A percentile compares a stretch with the other conserved stretches of the same genome.
Conservation (phyloP, 129 eudicot species). For the Logfia minima region DNA sequence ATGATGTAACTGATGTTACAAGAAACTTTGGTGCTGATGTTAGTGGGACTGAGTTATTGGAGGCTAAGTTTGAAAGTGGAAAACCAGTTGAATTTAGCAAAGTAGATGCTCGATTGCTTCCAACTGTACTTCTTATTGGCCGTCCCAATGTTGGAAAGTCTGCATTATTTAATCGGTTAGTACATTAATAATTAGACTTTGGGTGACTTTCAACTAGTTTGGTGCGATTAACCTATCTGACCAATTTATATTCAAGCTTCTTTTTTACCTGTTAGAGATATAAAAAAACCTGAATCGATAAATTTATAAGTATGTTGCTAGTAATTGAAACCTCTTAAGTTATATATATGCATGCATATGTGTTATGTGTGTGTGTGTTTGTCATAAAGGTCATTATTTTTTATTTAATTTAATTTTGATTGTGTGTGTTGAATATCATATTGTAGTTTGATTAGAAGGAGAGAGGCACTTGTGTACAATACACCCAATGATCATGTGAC, state of each 20-base stretch:
- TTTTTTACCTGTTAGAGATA: background rate
- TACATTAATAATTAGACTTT: background rate
- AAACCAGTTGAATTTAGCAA: conserved; percentile 66
- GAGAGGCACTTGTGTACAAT: conserved; percentile 97
- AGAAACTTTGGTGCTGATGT: conserved; percentile 29
- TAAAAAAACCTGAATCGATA: no score
- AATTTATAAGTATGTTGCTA: background rate
- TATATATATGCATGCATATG: background rate
- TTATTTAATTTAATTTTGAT: background rate
- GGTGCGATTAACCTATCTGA: background rate
- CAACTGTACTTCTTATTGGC: conserved; percentile 81
- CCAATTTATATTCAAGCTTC: background rate
- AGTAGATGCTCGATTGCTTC: conserved; percentile 70
- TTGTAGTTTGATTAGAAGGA: conserved; percentile 78
- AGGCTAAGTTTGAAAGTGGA: conserved; percentile 30
- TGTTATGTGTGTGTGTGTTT: background rate
- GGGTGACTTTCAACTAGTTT: background rate
- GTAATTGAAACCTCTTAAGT: background rate
- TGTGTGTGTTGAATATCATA: conserved; percentile 22
- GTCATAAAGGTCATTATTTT: background rate
- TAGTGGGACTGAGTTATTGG: conserved; percentile 18
- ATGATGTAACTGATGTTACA: conserved; percentile 25
- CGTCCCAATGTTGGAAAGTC: conserved; percentile 99
- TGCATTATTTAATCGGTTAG: conserved; percentile 88
- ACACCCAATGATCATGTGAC: conserved; percentile 94